phyloP scores from a whole-genome alignment of 345 rosid species.

The Hibiscus trionum region DNA sequence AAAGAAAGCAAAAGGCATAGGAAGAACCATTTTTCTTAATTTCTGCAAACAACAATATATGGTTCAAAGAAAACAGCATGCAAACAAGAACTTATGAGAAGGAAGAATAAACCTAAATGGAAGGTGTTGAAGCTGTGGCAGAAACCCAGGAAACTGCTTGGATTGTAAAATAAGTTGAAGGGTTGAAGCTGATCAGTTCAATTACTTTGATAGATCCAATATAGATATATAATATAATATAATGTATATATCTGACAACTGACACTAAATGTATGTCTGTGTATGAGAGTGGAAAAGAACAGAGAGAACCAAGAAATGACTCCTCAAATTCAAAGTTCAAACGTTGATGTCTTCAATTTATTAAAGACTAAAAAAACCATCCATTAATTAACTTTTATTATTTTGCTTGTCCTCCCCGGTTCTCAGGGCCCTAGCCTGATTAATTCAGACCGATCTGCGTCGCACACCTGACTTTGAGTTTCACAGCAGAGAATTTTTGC shows the following conservation, averaged over 20 bases:
- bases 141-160: background rate
- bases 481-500: no score
- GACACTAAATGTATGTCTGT: background rate
- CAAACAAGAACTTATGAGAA: no score
- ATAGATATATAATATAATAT: background rate
- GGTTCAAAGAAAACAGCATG: background rate
- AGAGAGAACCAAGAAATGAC: background rate
- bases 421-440: no score
- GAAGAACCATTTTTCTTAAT: background rate
- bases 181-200: background rate
- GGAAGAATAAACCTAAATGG: background rate
- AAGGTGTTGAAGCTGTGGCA: background rate
- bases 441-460: no score
- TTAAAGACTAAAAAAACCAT: background rate
- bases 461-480: no score
- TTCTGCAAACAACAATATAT: background rate
- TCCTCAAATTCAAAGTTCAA: conserved; percentile 5
- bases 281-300: background rate
- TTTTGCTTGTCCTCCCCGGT: no score
- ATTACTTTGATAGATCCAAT: conserved; percentile 5
- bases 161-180: background rate
- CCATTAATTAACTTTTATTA: background rate
- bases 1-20: no score
- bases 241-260: background rate
- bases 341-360: conserved; percentile 7